A percentile compares a stretch with the other conserved stretches of the same genome.
Evolutionary conservation across 2,329 filamentous ascomycete genomes (phyloP).

Genomic region (Intubia oerlemansii): DNA sequence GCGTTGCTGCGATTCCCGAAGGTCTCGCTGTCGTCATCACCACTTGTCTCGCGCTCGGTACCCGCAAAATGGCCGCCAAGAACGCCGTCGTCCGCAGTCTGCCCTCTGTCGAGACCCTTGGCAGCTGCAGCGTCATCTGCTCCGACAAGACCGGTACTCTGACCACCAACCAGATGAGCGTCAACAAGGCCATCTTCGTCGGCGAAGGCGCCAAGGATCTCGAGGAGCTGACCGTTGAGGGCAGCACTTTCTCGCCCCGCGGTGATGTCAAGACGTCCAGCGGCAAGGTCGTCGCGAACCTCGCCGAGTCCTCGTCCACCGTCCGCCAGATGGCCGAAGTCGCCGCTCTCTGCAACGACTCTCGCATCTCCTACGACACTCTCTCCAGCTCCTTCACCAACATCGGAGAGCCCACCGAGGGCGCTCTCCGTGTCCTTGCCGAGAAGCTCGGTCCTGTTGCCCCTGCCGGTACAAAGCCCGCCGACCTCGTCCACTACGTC

Average conservation of each 20-base stretch:
- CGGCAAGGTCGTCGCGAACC: constrained; percentile 46
- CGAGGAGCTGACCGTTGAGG: constrained; percentile 75
- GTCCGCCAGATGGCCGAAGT: constrained; percentile 57
- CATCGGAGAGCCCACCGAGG: constrained; percentile 89
- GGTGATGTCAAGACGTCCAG: constrained; percentile 44
- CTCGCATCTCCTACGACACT: constrained; percentile 61
- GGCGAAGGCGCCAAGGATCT: constrained; percentile 50
- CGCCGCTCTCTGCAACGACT: constrained; percentile 70
- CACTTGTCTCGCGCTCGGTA: constrained; percentile 90
- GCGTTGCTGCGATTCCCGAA: constrained; percentile 93
- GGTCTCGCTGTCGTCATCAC: constrained; percentile 96
- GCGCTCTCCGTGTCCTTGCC: constrained; percentile 69
- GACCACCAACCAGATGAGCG: constrained; percentile 99
- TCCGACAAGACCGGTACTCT: constrained; percentile 98
- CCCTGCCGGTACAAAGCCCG: constrained; percentile 24
- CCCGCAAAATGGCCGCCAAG: constrained; percentile 95
- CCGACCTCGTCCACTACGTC: constrained; percentile 54
- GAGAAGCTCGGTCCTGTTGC: constrained; percentile 87
- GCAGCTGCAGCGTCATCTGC: constrained; percentile 98
- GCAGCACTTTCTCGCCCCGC: constrained; percentile 75
- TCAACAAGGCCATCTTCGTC: constrained; percentile 77
- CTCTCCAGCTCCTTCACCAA: constrained; percentile 56
- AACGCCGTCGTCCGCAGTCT: constrained; percentile 92
- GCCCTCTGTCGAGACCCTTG: constrained; percentile 90
- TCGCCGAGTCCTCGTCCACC: constrained; percentile 51